A percentile compares a stretch with the other conserved stretches of the same genome.
These are phyloP conservation scores for Auricularia cornea DNA, from an alignment of 768 basidiomycete species.

Conservation along the genomic window DNA sequence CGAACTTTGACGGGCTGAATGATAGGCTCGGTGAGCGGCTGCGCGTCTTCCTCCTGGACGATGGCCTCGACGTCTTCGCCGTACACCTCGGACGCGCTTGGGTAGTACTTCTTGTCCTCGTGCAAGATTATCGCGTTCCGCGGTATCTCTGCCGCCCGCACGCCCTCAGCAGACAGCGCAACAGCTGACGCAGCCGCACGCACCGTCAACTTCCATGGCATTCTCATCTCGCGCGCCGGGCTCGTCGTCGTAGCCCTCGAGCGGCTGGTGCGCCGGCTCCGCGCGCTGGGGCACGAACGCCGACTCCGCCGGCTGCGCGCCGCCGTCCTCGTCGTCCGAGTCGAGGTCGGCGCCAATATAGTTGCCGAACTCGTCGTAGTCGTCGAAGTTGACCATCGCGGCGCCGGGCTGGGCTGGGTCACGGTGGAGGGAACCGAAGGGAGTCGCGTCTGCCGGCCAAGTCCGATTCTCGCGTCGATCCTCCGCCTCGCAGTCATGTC, in stretches of 20 bases:
- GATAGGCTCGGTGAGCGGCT: conserved; percentile 91
- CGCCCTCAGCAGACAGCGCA: no score
- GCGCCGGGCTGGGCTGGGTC: no score
- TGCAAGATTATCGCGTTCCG: conserved; percentile 84
- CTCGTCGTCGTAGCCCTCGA: conserved; percentile 79
- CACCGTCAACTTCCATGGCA: conserved; percentile 84
- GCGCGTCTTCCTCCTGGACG: conserved; percentile 97
- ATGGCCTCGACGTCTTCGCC: conserved; percentile 91
- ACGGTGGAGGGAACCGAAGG: background rate
- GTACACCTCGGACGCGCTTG: conserved; percentile 85
- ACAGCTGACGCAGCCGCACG: background rate
- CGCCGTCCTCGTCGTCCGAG: conserved; percentile 67
- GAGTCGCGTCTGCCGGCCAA: conserved; percentile 12
- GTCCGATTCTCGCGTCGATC: background rate
- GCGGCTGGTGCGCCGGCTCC: conserved; percentile 38
- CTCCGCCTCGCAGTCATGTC: conserved; percentile 1
- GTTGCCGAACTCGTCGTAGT: conserved; percentile 94
- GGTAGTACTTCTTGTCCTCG: conserved; percentile 98
- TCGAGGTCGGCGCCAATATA: conserved; percentile 94
- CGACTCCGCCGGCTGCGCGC: conserved; percentile 29
- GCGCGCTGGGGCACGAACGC: conserved; percentile 33
- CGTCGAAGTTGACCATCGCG: conserved; percentile 34
- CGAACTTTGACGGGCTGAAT: conserved; percentile 91
- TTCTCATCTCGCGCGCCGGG: conserved; percentile 38
- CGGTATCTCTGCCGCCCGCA: conserved; percentile 46